A percentile compares a stretch with the other conserved stretches of the same genome.
Conservation (phyloP, 768 basidiomycete genomes). For the Austroboletus eburneus region DNA sequence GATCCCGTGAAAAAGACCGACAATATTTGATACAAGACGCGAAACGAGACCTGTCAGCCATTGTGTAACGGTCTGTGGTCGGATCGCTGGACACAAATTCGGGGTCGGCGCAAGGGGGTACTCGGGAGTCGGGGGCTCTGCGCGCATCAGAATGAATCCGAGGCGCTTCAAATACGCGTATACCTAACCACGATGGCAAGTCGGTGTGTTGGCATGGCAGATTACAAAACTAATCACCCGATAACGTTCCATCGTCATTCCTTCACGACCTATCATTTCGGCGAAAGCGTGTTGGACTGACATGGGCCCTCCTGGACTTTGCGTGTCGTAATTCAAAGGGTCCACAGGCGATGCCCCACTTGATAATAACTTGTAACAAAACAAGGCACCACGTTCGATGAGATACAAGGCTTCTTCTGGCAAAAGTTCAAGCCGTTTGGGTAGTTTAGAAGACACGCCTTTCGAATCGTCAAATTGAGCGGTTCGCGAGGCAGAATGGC, state of each 20-base stretch:
- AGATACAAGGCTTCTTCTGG: constrained; percentile 96
- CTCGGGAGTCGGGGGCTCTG: constrained; percentile 51
- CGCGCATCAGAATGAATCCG: constrained; percentile 85
- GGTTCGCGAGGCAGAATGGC: constrained; percentile 65
- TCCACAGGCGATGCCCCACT: constrained; percentile 18
- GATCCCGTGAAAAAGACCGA: constrained; percentile 8
- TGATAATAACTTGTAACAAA: constrained; percentile 66
- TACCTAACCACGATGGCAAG: constrained; percentile 48
- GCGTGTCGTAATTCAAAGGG: constrained; percentile 27
- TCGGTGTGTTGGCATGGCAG: neutral
- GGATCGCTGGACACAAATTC: constrained; percentile 6
- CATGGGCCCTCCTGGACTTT: constrained; percentile 69
- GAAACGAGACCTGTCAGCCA: constrained; percentile 13
- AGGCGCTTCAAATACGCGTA: constrained; percentile 89
- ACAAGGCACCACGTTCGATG: constrained; percentile 83
- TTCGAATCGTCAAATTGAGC: constrained; percentile 6
- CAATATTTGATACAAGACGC: constrained; percentile 4
- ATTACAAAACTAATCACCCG: constrained; percentile 51
- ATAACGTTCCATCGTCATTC: constrained; percentile 79
- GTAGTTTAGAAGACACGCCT: constrained; percentile 33
- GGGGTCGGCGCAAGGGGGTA: constrained; percentile 48
- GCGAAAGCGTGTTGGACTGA: constrained; percentile 86
- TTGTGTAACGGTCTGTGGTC: neutral
- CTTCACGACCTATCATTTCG: constrained; percentile 78
- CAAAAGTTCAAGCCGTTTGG: constrained; percentile 76